These are phyloP conservation scores for Remersonia thermophila DNA, from an alignment of 2,329 filamentous ascomycete species.

Conservation along the genomic window DNA sequence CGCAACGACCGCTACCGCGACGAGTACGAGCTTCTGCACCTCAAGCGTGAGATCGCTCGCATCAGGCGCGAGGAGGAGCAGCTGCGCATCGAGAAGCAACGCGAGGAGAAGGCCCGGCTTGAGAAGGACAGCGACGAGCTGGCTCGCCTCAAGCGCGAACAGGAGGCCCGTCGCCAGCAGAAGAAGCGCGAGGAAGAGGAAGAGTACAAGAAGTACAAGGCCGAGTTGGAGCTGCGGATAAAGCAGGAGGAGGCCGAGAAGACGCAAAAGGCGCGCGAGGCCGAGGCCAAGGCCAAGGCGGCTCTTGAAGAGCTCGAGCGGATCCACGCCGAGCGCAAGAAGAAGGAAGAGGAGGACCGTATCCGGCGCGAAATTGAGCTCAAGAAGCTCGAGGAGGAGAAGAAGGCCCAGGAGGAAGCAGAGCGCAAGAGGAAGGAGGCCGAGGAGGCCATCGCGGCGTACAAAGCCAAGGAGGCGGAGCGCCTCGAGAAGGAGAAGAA, in stretches of 20 bases:
- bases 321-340: conserved; percentile 25
- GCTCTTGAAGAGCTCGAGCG: conserved; percentile 37
- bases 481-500: conserved; percentile 15
- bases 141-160: conserved; percentile 29
- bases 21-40: conserved; percentile 8
- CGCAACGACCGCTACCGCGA: conserved; percentile 10
- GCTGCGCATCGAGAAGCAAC: conserved; percentile 10
- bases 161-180: conserved; percentile 9
- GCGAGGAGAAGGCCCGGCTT: conserved; percentile 33
- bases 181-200: conserved; percentile 14
- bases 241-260: conserved; percentile 19
- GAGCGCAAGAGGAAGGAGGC: conserved; percentile 11
- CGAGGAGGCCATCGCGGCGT: conserved; percentile 12
- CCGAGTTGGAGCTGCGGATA: conserved; percentile 34
- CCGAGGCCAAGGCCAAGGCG: conserved; percentile 26
- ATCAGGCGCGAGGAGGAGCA: conserved; percentile 19
- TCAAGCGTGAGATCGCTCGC: conserved; percentile 8
- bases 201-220: conserved; percentile 29
- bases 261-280: conserved; percentile 11
- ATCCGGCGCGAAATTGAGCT: conserved; percentile 16
- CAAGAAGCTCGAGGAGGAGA: conserved; percentile 16
- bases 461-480: conserved; percentile 16
- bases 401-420: conserved; percentile 12
- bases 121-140: conserved; percentile 36
- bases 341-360: conserved; percentile 15